Evolutionary conservation across 208 protist species (phyloP).

Genomic region (Lotmaria passim): DNA sequence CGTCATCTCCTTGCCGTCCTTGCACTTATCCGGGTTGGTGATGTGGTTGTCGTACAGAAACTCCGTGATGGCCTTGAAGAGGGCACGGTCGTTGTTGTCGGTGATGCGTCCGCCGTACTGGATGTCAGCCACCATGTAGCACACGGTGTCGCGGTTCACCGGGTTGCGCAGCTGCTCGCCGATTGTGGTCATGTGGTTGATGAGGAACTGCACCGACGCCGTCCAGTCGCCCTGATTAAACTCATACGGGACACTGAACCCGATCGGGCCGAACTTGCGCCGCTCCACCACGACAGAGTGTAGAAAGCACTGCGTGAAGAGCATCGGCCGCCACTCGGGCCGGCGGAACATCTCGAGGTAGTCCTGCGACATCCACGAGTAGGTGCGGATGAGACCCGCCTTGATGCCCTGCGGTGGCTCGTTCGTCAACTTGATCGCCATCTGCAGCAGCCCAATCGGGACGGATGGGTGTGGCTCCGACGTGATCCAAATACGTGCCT

Average conservation of each 20-base stretch:
- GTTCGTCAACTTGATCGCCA: slow-evolving; percentile 98
- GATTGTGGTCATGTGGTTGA: slow-evolving; percentile 98
- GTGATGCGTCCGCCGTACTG: slow-evolving; percentile 99
- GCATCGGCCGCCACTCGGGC: slow-evolving; percentile 96
- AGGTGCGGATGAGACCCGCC: slow-evolving; percentile 96
- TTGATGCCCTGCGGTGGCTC: slow-evolving; percentile 98
- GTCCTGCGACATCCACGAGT: slow-evolving; percentile 96
- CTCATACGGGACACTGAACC: slow-evolving; percentile 99
- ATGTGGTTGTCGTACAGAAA: slow-evolving; percentile 92
- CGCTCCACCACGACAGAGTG: slow-evolving; percentile 98
- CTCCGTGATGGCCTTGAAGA: slow-evolving; percentile 98
- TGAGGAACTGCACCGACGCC: slow-evolving; percentile 97
- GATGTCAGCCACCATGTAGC: slow-evolving; percentile 99
- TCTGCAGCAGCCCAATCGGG: slow-evolving; percentile 96
- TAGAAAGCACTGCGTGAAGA: slow-evolving; percentile 97
- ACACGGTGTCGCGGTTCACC: slow-evolving; percentile 93
- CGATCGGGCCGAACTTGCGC: slow-evolving; percentile 98
- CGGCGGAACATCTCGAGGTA: slow-evolving; percentile 96
- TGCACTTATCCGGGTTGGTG: slow-evolving; percentile 89
- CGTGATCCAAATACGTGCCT: slow-evolving; percentile 97
- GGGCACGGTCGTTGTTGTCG: slow-evolving; percentile 97
- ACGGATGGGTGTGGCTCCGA: slow-evolving; percentile 95
- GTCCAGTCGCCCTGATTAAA: slow-evolving; percentile 98
- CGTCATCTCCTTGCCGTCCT: slow-evolving; percentile 82
- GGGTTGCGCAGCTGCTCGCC: slow-evolving; percentile 93